Evolutionary conservation across 352 stramenopile species (phyloP).

Genomic region (Phytophthora pistaciae): DNA sequence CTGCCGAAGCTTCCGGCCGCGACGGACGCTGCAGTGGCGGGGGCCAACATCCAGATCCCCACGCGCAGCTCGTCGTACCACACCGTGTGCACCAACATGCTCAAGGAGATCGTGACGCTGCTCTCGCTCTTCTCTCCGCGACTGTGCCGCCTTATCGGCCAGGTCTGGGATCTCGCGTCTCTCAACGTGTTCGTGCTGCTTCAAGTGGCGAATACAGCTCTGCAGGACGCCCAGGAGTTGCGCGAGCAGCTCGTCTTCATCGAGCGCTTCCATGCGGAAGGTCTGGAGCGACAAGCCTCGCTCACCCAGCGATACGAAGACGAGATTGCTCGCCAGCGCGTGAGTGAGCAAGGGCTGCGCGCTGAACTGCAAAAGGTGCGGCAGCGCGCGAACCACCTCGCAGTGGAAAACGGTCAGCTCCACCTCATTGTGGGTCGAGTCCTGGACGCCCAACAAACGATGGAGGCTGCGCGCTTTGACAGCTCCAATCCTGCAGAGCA

Average conservation of each 20-base stretch:
- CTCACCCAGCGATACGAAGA: conserved; percentile 44
- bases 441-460: conserved; percentile 35
- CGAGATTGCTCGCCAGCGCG: conserved; percentile 45
- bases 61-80: conserved; percentile 56
- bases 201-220: conserved; percentile 48
- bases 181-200: conserved; percentile 75
- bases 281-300: conserved; percentile 35
- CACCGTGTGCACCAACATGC: conserved; percentile 59
- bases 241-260: conserved; percentile 37
- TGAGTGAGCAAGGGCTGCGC: conserved; percentile 49
- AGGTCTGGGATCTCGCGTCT: conserved; percentile 73
- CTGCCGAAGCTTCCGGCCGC: conserved; percentile 47
- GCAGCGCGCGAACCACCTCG: conserved; percentile 57
- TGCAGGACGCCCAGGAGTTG: conserved; percentile 48
- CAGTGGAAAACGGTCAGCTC: conserved; percentile 63
- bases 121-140: conserved; percentile 59
- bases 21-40: conserved; percentile 9
- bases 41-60: conserved; percentile 40
- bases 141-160: conserved; percentile 53
- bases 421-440: conserved; percentile 50
- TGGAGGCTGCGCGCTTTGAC: conserved; percentile 37
- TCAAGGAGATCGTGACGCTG: conserved; percentile 54
- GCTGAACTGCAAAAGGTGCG: conserved; percentile 65
- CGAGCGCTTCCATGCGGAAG: conserved; percentile 44
- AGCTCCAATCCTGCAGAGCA: conserved; percentile 23